A percentile compares a stretch with the other conserved stretches of the same genome.
Conservation (phyloP, 441 rosid species). For the Syzygium malaccense region DNA sequence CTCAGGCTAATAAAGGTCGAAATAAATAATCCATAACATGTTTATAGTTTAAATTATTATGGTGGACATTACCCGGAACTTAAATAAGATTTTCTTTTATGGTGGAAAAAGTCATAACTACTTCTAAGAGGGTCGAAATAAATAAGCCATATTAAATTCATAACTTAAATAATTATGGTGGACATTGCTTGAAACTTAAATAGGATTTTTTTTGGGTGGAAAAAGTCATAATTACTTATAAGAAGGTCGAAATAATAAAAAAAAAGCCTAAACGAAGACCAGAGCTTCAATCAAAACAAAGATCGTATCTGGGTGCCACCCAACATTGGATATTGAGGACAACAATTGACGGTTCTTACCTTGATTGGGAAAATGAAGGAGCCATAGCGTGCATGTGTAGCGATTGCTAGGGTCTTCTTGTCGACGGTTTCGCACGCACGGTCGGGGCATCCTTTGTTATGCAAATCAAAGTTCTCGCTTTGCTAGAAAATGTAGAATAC, state of each 20-base stretch:
- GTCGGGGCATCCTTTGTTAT: not conserved
- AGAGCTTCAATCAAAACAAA: not conserved
- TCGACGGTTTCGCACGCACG: not conserved
- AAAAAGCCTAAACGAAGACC: not conserved
- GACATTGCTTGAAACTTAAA: not conserved
- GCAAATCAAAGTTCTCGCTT: not conserved
- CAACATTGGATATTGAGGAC: not conserved
- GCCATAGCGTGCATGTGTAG: not conserved
- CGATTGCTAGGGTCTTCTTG: not conserved
- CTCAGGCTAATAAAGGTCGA: not conserved
- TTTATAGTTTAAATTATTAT: not conserved
- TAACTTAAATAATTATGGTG: not conserved
- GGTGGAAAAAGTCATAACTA: too few species aligned
- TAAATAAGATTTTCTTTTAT: too few species aligned
- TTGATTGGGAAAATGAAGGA: not conserved
- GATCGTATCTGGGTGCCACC: accelerated
- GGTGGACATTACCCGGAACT: too few species aligned
- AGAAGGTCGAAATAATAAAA: not conserved
- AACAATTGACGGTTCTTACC: not conserved
- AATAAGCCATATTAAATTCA: not conserved
- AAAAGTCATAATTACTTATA: not conserved
- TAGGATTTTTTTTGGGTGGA: not conserved
- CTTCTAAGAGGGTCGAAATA: not conserved
- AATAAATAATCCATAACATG: not conserved
- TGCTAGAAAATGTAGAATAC: not conserved